phyloP scores from a whole-genome alignment of 2,329 filamentous ascomycete species.

The Ceratocystis eucalypticola region DNA sequence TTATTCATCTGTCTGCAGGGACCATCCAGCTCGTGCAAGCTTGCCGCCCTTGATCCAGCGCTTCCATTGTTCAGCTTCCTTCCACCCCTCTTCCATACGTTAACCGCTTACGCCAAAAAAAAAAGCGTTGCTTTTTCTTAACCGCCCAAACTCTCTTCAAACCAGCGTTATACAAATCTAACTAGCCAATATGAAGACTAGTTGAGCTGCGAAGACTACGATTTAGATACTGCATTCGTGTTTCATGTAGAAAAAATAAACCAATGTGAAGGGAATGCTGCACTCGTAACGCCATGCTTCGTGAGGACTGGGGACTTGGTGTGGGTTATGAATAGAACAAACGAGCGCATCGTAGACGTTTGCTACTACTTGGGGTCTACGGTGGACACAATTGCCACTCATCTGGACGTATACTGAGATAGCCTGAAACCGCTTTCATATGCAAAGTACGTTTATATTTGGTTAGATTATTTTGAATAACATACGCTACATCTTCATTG shows the following conservation, averaged over 20 bases:
- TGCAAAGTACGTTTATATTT: neutral
- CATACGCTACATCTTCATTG: neutral
- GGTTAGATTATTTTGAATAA: neutral
- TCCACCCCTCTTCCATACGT: conserved; percentile 10
- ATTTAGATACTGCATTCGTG: conserved; percentile 7
- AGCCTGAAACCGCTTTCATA: conserved; percentile 1
- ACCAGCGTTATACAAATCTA: conserved; percentile 4
- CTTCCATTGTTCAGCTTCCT: conserved; percentile 18
- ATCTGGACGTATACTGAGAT: neutral
- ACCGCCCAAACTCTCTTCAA: conserved; percentile 8
- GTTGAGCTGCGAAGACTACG: neutral
- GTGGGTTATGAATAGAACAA: neutral
- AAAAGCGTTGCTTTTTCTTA: conserved; percentile 1
- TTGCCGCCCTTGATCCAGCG: conserved; percentile 19
- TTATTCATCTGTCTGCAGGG: neutral
- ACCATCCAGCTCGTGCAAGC: conserved; percentile 4
- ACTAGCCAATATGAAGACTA: conserved; percentile 13
- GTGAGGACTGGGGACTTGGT: neutral
- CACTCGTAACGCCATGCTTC: neutral
- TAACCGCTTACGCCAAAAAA: conserved; percentile 8
- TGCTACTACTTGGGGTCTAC: neutral
- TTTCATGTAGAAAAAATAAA: conserved; percentile 6
- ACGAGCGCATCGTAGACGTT: neutral
- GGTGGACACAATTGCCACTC: neutral
- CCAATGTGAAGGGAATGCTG: neutral